phyloP scores from a whole-genome alignment of 805 yeast species.

The Aciculoconidium aculeatum region DNA sequence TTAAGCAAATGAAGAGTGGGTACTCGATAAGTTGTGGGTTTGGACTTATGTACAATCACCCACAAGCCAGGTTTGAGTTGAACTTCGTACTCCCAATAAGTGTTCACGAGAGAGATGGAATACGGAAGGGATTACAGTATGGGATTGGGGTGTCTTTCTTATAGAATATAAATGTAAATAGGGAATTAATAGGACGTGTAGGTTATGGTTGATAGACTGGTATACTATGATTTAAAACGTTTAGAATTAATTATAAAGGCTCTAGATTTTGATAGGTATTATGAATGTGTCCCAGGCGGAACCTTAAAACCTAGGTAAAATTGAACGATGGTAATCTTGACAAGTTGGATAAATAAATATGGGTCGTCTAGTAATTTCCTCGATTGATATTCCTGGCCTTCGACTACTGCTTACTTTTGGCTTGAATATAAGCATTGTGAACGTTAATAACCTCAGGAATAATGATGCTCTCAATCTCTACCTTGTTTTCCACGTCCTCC shows the following conservation, averaged over 20 bases:
- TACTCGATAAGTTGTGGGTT: constrained; percentile 39
- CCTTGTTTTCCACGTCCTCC: constrained; percentile 32
- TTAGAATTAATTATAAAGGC: too few relatives aligned
- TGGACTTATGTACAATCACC: constrained; percentile 50
- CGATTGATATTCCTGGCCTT: not conserved
- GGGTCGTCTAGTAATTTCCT: too few relatives aligned
- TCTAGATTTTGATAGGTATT: too few relatives aligned
- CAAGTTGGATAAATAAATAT: too few relatives aligned
- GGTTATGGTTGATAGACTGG: too few relatives aligned
- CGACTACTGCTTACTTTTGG: constrained; percentile 7
- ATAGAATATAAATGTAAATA: constrained; percentile 17
- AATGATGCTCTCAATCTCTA: constrained; percentile 73
- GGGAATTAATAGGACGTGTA: too few relatives aligned
- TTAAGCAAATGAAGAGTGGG: constrained; percentile 5
- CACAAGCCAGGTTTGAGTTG: constrained; percentile 53
- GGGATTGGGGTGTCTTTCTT: constrained; percentile 57
- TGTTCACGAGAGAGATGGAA: constrained; percentile 39
- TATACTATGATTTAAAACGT: too few relatives aligned
- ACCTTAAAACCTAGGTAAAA: too few relatives aligned
- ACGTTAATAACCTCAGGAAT: constrained; percentile 67
- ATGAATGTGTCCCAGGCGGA: too few relatives aligned
- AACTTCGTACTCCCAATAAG: constrained; percentile 48
- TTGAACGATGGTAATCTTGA: too few relatives aligned
- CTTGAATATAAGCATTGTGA: too few relatives aligned
- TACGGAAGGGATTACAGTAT: constrained; percentile 51